Base-by-base conservation (phyloP, 1,284 basidiomycete species). In the Leccinum subrobustum region DNA sequence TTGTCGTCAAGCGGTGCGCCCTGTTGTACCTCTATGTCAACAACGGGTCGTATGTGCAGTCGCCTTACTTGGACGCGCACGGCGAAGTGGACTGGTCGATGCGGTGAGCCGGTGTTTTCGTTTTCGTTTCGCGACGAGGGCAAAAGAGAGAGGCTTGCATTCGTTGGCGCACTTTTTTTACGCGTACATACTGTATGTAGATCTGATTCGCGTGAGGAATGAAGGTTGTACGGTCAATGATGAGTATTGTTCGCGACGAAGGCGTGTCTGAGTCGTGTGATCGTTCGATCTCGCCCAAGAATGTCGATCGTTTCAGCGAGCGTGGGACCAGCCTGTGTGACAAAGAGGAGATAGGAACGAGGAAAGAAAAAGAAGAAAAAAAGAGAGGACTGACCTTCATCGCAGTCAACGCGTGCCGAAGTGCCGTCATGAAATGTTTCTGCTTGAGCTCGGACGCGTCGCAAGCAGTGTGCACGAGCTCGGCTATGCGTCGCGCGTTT, bases 71-170 rank as follows among this genome's bases (percentile, higher is more conserved):
- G 48, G 97, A 99, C 68, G 86, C 87, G 4, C 96, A 99, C 65
- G 97, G 97, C 0, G 96, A 99, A 73, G 85, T 95, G 4, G 97
- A 99, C 74, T 81, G 92, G 16, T 93, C 92, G 1, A 92, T 98
- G 86, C 86, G 94, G 92, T 95, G 74, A 93, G 92, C 73, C 71
- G 83, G 11, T 16, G 9, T 72, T 23, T 31, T 31, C 9, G 9
- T 18, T 18, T 18, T 33, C 0, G 31, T 33, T 35, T 35, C 42
- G 42, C 9, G 42, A 31, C 9, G 29, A 37, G 35, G 35, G 14
- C 1, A 52, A 16, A 33, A 16, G 42, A 44, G 33, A 56, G 12
- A 35, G 12, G 31, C 1, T 58, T 6, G n/a, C 14, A 31, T 31
- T 42, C 37, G 2, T 39, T 16, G 37, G 37, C 37, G 16, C 37